Base-by-base conservation (phyloP, 1,284 basidiomycete genomes). In the Inonotus obliquus region DNA sequence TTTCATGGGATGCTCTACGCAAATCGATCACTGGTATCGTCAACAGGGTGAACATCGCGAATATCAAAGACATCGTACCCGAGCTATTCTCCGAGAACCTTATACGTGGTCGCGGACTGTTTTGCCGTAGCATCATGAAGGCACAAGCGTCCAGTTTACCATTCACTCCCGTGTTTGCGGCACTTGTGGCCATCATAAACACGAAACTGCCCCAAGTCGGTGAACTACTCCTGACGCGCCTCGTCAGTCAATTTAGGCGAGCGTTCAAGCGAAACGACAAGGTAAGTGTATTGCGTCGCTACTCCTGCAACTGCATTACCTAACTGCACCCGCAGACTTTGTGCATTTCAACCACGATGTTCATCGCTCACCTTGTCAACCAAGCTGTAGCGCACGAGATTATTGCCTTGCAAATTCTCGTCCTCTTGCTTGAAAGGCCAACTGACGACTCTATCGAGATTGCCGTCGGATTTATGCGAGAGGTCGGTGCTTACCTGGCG, bases 21-120 rank as follows among this genome's bases (percentile, higher is more conserved):
- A 99, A 99, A 77, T 94, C 91, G 62, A 93, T 99, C 71, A 99
- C 97, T 27, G 97, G 97, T 92, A 89, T 99, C 68, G 96, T 99
- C 81, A 99, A 99, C 82, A 92, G 98, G 80, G 91, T 96, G 76
- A 96, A 96, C 72, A 82, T 94, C 23, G 83, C 89, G 66, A 99
- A 99, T 74, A 99, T 98, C 84, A 99, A 99, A 77, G 85, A 91
- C 68, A 88, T 99, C 69, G 87, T 98, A 0, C 97, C 96, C 1
- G 96, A 99, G 72, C 75, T 98, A 29, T 96, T 98, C 71, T 77
- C 85, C 4, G 96, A 98, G 75, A 96, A 98, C 73, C 82, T 98
- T 38, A 86, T 97, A 64, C 86, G 94, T 48, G 95, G 95, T 0
- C 82, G 92, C 47, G 95, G 95, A 0, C 78, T 98, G 45, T 96